phyloP scores from a whole-genome alignment of 129 eudicot genomes.

The Lactuca saligna region DNA sequence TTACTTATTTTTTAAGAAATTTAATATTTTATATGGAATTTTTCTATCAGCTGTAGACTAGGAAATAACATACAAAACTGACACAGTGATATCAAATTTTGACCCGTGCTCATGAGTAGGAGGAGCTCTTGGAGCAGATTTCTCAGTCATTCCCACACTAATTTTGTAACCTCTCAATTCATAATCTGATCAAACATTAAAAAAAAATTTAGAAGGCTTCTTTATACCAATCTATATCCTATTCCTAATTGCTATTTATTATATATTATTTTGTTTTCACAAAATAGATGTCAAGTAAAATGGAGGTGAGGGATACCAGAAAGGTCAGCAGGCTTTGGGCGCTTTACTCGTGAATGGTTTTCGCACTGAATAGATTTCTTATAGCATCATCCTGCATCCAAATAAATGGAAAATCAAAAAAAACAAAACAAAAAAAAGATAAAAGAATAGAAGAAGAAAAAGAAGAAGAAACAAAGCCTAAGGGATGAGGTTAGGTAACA shows the following conservation, averaged over 20 bases:
- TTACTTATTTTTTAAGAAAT: too few relatives aligned
- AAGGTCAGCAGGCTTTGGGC: constrained; percentile 73
- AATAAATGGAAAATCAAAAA: neutral
- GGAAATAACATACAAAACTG: too few relatives aligned
- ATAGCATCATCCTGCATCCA: too few relatives aligned
- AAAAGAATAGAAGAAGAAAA: neutral
- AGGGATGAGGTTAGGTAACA: constrained; percentile 35
- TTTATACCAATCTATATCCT: too few relatives aligned
- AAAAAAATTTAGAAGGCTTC: neutral
- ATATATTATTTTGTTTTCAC: too few relatives aligned
- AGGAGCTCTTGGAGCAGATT: constrained; percentile 85
- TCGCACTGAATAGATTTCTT: constrained; percentile 82
- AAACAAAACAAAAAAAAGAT: too few relatives aligned
- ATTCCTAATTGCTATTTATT: too few relatives aligned
- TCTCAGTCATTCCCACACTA: constrained; percentile 89
- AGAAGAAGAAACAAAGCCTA: constrained; percentile 41
- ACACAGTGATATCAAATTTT: neutral
- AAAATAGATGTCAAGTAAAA: too few relatives aligned
- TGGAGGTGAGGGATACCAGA: too few relatives aligned
- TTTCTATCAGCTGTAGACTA: too few relatives aligned
- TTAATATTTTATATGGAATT: too few relatives aligned
- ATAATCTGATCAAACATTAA: constrained; percentile 47
- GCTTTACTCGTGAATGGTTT: constrained; percentile 87
- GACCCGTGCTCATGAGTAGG: constrained; percentile 68
- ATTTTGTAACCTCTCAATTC: constrained; percentile 85